phyloP scores from a whole-genome alignment of 2,329 filamentous ascomycete species.

The Lomentospora prolificans region DNA sequence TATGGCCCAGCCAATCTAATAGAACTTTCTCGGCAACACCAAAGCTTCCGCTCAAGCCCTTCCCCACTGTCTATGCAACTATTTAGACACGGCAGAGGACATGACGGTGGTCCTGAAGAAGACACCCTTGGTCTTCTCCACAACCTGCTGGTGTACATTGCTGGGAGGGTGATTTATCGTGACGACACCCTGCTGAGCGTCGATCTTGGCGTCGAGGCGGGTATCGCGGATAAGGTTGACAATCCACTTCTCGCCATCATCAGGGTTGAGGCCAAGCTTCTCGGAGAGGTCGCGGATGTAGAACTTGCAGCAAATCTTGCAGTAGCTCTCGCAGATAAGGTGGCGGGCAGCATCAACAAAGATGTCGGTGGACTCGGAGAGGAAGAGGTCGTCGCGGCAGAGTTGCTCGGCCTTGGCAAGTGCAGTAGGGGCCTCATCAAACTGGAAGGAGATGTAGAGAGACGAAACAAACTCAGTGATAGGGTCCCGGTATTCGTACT shows the following conservation, averaged over 20 bases:
- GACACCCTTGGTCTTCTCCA: conserved; percentile 95
- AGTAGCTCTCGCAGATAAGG: conserved; percentile 97
- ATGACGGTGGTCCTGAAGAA: conserved; percentile 98
- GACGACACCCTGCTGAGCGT: conserved; percentile 97
- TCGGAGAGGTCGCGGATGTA: conserved; percentile 95
- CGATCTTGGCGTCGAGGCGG: conserved; percentile 95
- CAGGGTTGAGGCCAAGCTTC: conserved; percentile 80
- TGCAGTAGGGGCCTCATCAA: conserved; percentile 88
- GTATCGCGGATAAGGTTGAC: conserved; percentile 98
- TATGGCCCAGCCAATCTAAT: background rate
- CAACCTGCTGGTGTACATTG: conserved; percentile 98
- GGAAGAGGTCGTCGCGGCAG: conserved; percentile 90
- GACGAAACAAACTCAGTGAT: conserved; percentile 95
- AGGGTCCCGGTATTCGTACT: conserved; percentile 94
- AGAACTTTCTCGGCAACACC: background rate
- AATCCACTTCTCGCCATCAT: conserved; percentile 99
- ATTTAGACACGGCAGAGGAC: conserved; percentile 53
- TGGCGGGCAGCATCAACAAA: conserved; percentile 94
- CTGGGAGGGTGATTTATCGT: conserved; percentile 99
- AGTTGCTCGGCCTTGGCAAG: conserved; percentile 83
- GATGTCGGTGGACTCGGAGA: conserved; percentile 69
- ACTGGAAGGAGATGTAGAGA: conserved; percentile 77
- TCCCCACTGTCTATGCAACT: conserved; percentile 14
- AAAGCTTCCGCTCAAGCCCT: background rate
- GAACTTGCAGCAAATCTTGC: conserved; percentile 98